A percentile compares a stretch with the other conserved stretches of the same genome.
Conservation (phyloP, 257 asterid species). For the Dorcoceras hygrometricum region DNA sequence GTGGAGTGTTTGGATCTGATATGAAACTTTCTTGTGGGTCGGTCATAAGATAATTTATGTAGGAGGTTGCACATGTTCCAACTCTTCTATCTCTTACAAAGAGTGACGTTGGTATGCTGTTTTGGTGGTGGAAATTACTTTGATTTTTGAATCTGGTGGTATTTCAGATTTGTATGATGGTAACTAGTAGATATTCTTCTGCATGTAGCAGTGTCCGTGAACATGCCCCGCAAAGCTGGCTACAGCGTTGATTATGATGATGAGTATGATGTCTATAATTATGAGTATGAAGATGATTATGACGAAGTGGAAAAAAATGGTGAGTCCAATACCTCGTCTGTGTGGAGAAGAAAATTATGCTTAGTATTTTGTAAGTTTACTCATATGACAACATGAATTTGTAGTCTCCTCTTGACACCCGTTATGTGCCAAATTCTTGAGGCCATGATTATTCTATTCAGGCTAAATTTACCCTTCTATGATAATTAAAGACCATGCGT, state of each 20-base stretch:
- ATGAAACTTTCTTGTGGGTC: too few species aligned
- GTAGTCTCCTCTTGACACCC: neutral
- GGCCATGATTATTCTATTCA: neutral
- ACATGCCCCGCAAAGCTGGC: slow-evolving; percentile 79
- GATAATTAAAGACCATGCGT: neutral
- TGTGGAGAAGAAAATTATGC: neutral
- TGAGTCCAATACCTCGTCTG: slow-evolving; percentile 27
- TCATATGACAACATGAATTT: neutral
- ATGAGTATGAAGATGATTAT: slow-evolving; percentile 49
- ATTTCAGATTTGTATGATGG: neutral
- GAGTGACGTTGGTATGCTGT: slow-evolving; percentile 5
- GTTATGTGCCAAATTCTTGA: neutral
- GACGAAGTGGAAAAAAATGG: slow-evolving; percentile 51
- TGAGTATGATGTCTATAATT: slow-evolving; percentile 42
- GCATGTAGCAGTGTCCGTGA: slow-evolving; percentile 31
- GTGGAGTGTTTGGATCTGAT: too few species aligned
- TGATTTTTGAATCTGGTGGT: neutral
- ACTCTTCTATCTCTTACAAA: neutral
- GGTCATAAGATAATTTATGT: too few species aligned
- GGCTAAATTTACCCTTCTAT: neutral
- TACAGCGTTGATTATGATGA: slow-evolving; percentile 50
- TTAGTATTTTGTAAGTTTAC: slow-evolving; percentile 8
- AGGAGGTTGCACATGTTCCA: neutral
- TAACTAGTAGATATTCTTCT: slow-evolving; percentile 2
- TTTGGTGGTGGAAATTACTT: slow-evolving; percentile 9